Evolutionary conservation across 371 early-diverging fungal genomes (phyloP), one percentile per base, ranked within the genome.

Genomic region (Mucor velutinosus): DNA sequence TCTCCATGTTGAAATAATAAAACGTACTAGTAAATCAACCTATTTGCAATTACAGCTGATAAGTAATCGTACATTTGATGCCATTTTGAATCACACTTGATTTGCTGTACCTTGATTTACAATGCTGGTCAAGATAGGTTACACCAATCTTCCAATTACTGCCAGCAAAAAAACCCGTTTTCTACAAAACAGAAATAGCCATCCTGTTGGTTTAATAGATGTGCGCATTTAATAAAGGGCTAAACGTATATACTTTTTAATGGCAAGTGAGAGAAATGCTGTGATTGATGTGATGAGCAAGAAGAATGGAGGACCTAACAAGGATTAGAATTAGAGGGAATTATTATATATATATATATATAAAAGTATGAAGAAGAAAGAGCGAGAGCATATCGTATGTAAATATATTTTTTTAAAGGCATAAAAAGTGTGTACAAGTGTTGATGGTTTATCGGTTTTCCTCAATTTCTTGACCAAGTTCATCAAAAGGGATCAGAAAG

Each of bases 401-500:
- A 41, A 17, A 10, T 41, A 21, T 47, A 47, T 49, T 8, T 23
- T 12, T 51, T 8, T 51, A 5, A 5, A 41, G 19, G 25, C 51
- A 51, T 51, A 51, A 12, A 51, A 14, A 51, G 51, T 12, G 25
- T 12, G 27, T 12, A 25, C 23, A 51, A 8, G 23, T 23, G 25
- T 25, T 23, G 49, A 19, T 63, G 7, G 7, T 30, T 41, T 47
- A 33, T 51, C 37, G 59, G 7, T 27, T 17, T 33, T 59, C 65
- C 2, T 37, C 37, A 7, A 76, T 53, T 51, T 76, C 77, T 58
- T 60, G 71, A 43, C 79, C 79, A 59, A 67, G 67, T 10, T 71
- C 66, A 41, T 82, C 82, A 62, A 79, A 76, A 8, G 62, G 32
- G 21, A 77, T 70, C 61, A 76, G 70, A 71, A 97, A 97, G 66